phyloP scores from a whole-genome alignment of 805 yeast species.

The Nakazawaea siamensis region DNA sequence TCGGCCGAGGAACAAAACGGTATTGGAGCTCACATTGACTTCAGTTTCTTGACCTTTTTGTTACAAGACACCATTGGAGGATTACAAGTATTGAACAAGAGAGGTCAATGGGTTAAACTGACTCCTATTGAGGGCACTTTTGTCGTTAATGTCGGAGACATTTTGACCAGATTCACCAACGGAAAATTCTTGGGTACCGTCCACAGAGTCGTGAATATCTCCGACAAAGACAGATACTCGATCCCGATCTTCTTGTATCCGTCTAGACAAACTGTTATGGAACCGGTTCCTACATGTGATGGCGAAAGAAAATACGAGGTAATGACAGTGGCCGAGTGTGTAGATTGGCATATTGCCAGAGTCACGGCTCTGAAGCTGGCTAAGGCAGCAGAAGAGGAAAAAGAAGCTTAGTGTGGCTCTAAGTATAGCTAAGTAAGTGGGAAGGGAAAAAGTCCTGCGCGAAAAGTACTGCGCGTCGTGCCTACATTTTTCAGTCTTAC shows the following conservation, averaged over 20 bases:
- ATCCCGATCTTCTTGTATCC: constrained; percentile 21
- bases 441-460: background rate
- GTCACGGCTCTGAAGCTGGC: constrained; percentile 4
- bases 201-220: constrained; percentile 29
- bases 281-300: constrained; percentile 16
- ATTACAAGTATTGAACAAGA: constrained; percentile 26
- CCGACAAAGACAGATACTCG: constrained; percentile 19
- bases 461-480: background rate
- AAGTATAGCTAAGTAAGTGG: too few relatives aligned
- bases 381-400: constrained; percentile 4
- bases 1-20: constrained; percentile 22
- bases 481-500: background rate
- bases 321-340: constrained; percentile 7
- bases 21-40: constrained; percentile 33
- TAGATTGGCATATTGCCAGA: constrained; percentile 9
- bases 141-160: constrained; percentile 32
- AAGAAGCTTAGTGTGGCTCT: background rate
- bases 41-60: constrained; percentile 26
- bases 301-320: constrained; percentile 10
- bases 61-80: constrained; percentile 29
- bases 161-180: constrained; percentile 29
- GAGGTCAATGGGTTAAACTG: constrained; percentile 24
- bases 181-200: constrained; percentile 27
- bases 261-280: constrained; percentile 14
- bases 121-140: constrained; percentile 25